Evolutionary conservation across 305 asterid species (phyloP).

Genomic region (Fraxinus greggii): DNA sequence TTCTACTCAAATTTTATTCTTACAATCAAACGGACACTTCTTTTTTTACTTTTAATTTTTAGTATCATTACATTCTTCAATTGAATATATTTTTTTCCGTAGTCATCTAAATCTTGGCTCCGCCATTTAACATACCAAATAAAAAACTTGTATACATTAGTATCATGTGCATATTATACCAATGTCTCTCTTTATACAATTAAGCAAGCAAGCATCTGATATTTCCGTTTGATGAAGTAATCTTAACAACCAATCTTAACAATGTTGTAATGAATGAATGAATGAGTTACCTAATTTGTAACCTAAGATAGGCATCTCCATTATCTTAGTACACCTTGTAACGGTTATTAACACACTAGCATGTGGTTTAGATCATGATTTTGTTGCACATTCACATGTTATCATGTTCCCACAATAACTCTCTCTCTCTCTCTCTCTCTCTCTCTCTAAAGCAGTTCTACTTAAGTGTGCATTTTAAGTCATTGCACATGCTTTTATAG

Average conservation of each 20-base stretch:
- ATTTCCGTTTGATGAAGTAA: constrained; percentile 17
- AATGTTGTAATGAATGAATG: constrained; percentile 6
- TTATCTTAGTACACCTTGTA: constrained; percentile 28
- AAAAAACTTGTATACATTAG: not conserved
- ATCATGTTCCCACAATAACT: constrained; percentile 41
- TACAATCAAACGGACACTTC: no score
- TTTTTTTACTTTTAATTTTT: not conserved
- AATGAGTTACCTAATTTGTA: constrained; percentile 14
- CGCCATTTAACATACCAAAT: no score
- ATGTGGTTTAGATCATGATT: constrained; percentile 60
- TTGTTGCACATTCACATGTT: constrained; percentile 33
- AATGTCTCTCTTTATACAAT: not conserved
- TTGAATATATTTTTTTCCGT: no score
- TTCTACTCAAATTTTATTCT: no score
- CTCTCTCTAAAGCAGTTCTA: constrained; percentile 14
- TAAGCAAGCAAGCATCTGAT: constrained; percentile 5
- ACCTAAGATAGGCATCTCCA: constrained; percentile 22
- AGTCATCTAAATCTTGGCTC: no score
- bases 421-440: constrained; percentile 16
- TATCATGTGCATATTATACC: not conserved
- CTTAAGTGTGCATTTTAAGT: constrained; percentile 48
- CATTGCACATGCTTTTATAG: constrained; percentile 50
- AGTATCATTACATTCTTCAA: no score
- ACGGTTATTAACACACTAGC: constrained; percentile 40
- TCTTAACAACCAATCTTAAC: constrained; percentile 8